phyloP scores from a whole-genome alignment of 768 basidiomycete genomes.

The Suillus bovinus region DNA sequence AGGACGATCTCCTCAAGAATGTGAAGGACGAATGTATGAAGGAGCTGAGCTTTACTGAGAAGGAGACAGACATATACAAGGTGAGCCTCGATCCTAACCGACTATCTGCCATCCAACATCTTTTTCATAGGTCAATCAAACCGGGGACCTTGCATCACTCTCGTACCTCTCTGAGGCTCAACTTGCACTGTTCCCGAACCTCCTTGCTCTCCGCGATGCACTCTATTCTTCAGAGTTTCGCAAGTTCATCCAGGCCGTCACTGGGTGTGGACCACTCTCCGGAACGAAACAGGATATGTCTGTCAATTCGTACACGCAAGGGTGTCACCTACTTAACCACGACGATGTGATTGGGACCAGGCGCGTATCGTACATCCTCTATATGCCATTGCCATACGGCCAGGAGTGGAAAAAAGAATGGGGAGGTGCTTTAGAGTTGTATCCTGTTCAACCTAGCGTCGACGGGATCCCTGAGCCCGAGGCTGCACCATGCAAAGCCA shows the following conservation, averaged over 20 bases:
- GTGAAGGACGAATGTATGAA: conserved; percentile 84
- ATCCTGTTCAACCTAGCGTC: conserved; percentile 63
- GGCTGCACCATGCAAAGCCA: conserved; percentile 58
- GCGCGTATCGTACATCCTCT: conserved; percentile 94
- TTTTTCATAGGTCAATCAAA: conserved; percentile 81
- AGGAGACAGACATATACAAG: conserved; percentile 99
- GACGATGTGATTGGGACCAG: conserved; percentile 97
- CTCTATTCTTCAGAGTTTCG: conserved; percentile 88
- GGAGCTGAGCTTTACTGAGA: conserved; percentile 83
- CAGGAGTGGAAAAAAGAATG: conserved; percentile 84
- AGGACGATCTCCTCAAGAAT: conserved; percentile 73
- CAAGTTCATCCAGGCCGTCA: conserved; percentile 78
- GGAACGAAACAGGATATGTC: conserved; percentile 95
- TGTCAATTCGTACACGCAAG: conserved; percentile 86
- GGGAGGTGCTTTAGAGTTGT: conserved; percentile 94
- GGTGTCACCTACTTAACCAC: conserved; percentile 94
- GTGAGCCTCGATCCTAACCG: conserved; percentile 34
- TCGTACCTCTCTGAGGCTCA: conserved; percentile 81
- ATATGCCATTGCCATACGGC: conserved; percentile 81
- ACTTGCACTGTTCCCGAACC: conserved; percentile 74
- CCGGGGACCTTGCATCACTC: conserved; percentile 93
- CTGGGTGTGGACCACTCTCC: conserved; percentile 89
- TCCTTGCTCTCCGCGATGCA: conserved; percentile 83
- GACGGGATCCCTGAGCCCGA: conserved; percentile 69
- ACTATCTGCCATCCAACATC: conserved; percentile 6